Evolutionary conservation across 2,329 filamentous ascomycete genomes (phyloP), one percentile per base, ranked within the genome.

Genomic region (Paecilomyces formosus): DNA sequence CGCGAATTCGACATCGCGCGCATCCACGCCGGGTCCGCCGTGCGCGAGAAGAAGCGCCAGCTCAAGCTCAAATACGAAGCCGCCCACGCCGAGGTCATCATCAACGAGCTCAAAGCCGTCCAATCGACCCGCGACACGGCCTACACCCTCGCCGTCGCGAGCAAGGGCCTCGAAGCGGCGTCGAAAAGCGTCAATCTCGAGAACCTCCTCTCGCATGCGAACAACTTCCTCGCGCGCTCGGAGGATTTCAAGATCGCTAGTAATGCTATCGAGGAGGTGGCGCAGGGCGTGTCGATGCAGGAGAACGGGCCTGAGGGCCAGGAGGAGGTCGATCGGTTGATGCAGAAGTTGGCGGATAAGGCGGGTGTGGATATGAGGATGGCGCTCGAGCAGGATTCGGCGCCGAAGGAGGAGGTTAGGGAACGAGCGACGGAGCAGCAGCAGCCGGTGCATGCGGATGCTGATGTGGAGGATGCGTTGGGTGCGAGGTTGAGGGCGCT

Each of bases 1-100:
- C 76, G 70, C 57, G 76, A 79, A 67, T 77, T 78, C 61, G 76
- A 79, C 63, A 79, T 79, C 65, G 76, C 77, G 52, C 76, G 76
- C 55, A 78, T 79, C 66, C 77, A 79, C 66, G 77, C 77, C 57
- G 71, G 72, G 21, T 76, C 75, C 53, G 76, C 76, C 30, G 70
- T 79, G 28, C 76, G 77, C 60, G 76, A 79, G 57, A 78, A 78
- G 57, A 74, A 76, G 56, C 74, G 77, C 60, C 74, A 78, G 59
- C 73, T 79, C 18, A 75, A 74, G 12, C 74, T 79, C 4, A 72
- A 73, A 58, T 72, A 75, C 6, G 74, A 79, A 63, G 76, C 77
- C 7, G 76, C 77, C 13, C 74, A 77, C 18, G 77, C 77, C 51
- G 77, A 79, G 58, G 77, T 78, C 0, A 78, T 79, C n/a, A 78